Evolutionary conservation across 2,329 filamentous ascomycete species (phyloP).

Genomic region (Alternaria atra): DNA sequence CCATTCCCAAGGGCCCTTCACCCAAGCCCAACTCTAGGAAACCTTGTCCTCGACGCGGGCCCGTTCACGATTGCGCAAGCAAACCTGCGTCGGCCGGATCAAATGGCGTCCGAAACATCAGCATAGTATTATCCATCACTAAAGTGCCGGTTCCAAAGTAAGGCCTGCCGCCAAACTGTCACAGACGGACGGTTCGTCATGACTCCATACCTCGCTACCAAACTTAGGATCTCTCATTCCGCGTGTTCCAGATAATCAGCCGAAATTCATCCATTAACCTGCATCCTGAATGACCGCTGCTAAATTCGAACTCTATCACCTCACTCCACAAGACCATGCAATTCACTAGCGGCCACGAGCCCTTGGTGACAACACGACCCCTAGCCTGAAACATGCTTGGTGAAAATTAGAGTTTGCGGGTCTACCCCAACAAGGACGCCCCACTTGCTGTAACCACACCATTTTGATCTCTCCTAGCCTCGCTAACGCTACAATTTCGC

Average conservation of each 20-base stretch:
- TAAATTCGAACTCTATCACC: slow-evolving; percentile 3
- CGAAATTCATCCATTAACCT: slow-evolving; percentile 4
- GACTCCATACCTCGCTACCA: slow-evolving; percentile 4
- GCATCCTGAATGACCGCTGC: not conserved
- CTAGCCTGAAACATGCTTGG: slow-evolving; percentile 31
- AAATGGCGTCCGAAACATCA: slow-evolving; percentile 11
- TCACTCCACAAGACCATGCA: slow-evolving; percentile 5
- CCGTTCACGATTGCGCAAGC: slow-evolving; percentile 39
- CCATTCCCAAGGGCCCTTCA: slow-evolving; percentile 14
- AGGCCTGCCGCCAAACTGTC: slow-evolving; percentile 14
- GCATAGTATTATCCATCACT: slow-evolving; percentile 1
- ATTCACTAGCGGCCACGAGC: slow-evolving; percentile 3
- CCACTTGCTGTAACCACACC: slow-evolving; percentile 9
- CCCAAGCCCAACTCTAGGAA: not conserved
- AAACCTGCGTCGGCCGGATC: slow-evolving; percentile 14
- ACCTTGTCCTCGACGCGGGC: slow-evolving; percentile 11
- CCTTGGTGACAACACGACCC: slow-evolving; percentile 14
- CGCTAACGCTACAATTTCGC: slow-evolving; percentile 13
- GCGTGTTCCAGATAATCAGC: not conserved
- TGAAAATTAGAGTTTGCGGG: slow-evolving; percentile 36
- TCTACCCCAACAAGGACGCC: slow-evolving; percentile 12
- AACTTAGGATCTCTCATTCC: not conserved
- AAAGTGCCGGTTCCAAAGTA: slow-evolving; percentile 10
- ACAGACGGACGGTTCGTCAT: slow-evolving; percentile 8
- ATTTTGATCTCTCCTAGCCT: slow-evolving; percentile 9